phyloP scores from a whole-genome alignment of 495 filamentous ascomycete species.

The Parmelia sp. region DNA sequence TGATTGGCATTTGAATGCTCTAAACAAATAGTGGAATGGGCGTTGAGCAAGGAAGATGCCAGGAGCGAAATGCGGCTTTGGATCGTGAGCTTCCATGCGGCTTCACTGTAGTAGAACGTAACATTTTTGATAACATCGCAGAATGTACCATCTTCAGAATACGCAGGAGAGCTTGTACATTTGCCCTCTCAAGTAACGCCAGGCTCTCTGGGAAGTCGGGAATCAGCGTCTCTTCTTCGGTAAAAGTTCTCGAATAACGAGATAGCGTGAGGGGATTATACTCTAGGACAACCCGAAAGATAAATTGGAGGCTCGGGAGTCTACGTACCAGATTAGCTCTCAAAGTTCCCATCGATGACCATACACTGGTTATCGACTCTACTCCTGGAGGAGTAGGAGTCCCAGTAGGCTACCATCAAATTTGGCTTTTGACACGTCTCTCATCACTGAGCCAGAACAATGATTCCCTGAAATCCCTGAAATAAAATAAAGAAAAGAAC shows the following conservation, averaged over 20 bases:
- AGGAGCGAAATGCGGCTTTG: background rate
- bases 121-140: background rate
- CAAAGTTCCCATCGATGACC: conserved; percentile 49
- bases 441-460: conserved; percentile 44
- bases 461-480: background rate
- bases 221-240: background rate
- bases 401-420: conserved; percentile 45
- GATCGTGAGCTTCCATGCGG: background rate
- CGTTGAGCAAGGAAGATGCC: background rate
- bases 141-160: background rate
- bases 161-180: background rate
- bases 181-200: background rate
- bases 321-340: conserved; percentile 48
- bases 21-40: conserved; percentile 2
- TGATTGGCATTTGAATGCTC: conserved; percentile 52
- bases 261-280: too few relatives aligned
- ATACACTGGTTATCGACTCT: conserved; percentile 19
- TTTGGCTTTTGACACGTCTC: conserved; percentile 50
- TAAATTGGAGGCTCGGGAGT: background rate
- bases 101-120: background rate
- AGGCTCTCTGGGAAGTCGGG: conserved; percentile 30
- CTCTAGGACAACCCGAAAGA: background rate
- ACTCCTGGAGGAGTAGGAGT: conserved; percentile 18
- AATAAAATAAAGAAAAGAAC: background rate
- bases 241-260: background rate